phyloP scores from a whole-genome alignment of 2,329 filamentous ascomycete species.

The Fusarium sp. region DNA sequence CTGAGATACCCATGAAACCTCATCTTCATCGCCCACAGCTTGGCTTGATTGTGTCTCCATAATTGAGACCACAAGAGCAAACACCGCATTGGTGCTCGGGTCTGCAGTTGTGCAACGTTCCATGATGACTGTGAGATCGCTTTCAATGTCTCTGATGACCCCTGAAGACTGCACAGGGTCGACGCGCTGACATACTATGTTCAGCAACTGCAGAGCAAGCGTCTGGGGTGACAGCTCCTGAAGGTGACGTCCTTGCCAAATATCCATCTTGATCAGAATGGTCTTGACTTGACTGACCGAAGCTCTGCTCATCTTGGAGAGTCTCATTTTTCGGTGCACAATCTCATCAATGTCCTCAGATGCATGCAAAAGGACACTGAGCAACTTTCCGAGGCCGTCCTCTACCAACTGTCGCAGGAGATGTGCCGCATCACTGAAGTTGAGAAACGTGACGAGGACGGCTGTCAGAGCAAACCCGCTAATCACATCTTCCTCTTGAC shows the following conservation, averaged over 20 bases:
- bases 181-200: constrained; percentile 52
- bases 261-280: constrained; percentile 62
- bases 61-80: constrained; percentile 58
- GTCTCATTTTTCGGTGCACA: constrained; percentile 74
- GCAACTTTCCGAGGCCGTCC: constrained; percentile 65
- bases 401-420: constrained; percentile 68
- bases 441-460: constrained; percentile 72
- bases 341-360: constrained; percentile 69
- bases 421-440: constrained; percentile 70
- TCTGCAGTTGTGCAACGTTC: constrained; percentile 34
- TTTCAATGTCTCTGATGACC: constrained; percentile 47
- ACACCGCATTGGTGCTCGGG: constrained; percentile 49
- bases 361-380: constrained; percentile 66
- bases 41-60: constrained; percentile 52
- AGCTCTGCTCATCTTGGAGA: constrained; percentile 73
- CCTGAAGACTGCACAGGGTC: constrained; percentile 46
- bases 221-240: constrained; percentile 70
- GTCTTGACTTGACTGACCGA: constrained; percentile 67
- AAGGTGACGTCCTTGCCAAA: constrained; percentile 71
- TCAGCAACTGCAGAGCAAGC: constrained; percentile 73
- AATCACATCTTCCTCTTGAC: constrained; percentile 69
- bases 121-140: constrained; percentile 43
- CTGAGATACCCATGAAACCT: constrained; percentile 39
- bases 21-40: constrained; percentile 36
- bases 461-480: constrained; percentile 74